Conservation (phyloP, 371 early-diverging fungal genomes). For the Mortierella sp. region DNA sequence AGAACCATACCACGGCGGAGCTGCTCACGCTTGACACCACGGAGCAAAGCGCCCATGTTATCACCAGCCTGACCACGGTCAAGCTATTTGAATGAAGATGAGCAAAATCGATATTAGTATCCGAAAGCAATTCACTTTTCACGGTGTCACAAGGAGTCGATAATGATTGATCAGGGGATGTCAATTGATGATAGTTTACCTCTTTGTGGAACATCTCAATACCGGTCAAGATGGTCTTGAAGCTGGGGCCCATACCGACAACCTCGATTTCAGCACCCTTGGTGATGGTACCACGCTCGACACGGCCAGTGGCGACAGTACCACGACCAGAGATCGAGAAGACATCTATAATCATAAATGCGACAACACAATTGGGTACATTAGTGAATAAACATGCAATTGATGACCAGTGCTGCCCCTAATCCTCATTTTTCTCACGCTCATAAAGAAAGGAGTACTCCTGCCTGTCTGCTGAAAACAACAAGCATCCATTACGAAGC, state of each 20-base stretch:
- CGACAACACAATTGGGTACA: background rate
- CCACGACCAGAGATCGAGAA: conserved; percentile 99
- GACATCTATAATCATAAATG: conserved; percentile 86
- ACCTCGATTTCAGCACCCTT: conserved; percentile 98
- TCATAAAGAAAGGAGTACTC: background rate
- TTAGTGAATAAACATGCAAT: no score
- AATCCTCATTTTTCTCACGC: background rate
- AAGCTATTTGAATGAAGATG: conserved; percentile 61
- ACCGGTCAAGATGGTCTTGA: conserved; percentile 95
- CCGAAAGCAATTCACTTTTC: background rate
- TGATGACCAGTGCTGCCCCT: background rate
- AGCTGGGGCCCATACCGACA: conserved; percentile 91
- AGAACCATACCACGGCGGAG: conserved; percentile 96
- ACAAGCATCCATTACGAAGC: background rate
- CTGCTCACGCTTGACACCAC: conserved; percentile 98
- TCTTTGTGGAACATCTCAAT: conserved; percentile 99
- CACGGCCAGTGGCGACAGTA: conserved; percentile 98
- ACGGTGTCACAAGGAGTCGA: background rate
- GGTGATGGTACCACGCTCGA: conserved; percentile 94
- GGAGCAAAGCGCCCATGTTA: conserved; percentile 97
- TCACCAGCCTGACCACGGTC: conserved; percentile 98
- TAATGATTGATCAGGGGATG: background rate
- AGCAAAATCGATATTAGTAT: background rate
- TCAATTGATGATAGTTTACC: conserved; percentile 15
- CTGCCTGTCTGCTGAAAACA: background rate